A percentile compares a stretch with the other conserved stretches of the same genome.
phyloP scores from a whole-genome alignment of 2,329 filamentous ascomycete species.

The Fusarium sp. region DNA sequence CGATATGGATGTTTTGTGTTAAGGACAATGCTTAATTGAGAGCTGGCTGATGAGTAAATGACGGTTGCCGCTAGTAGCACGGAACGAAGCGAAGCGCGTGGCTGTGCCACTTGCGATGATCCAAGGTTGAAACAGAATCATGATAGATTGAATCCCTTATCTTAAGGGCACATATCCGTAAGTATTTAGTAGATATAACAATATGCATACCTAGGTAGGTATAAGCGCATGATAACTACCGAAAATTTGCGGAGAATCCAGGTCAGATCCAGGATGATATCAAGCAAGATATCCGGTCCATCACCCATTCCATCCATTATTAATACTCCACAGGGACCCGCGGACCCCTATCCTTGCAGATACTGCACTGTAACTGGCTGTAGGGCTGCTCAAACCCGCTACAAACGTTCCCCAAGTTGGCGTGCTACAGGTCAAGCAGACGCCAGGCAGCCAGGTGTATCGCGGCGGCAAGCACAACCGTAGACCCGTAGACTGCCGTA shows the following conservation, averaged over 20 bases:
- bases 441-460: constrained; percentile 43
- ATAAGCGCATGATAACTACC: background rate
- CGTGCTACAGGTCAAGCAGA: constrained; percentile 1
- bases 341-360: constrained; percentile 16
- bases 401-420: background rate
- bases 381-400: constrained; percentile 20
- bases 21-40: background rate
- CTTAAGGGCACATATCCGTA: background rate
- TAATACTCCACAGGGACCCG: constrained; percentile 18
- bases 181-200: background rate
- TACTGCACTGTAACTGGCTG: constrained; percentile 6
- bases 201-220: background rate
- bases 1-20: too few species aligned
- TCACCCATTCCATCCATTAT: constrained; percentile 1
- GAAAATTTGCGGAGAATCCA: background rate
- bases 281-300: background rate
- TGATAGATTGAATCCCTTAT: background rate
- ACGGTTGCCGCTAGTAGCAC: constrained; percentile 16
- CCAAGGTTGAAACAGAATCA: background rate
- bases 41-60: constrained; percentile 19
- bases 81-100: constrained; percentile 26
- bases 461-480: constrained; percentile 37
- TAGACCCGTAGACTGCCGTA: constrained; percentile 1
- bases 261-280: background rate
- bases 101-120: constrained; percentile 16